Evolutionary conservation across 306 rosid genomes (phyloP), one percentile per base, ranked within the genome.

Genomic region (Betula pendula): DNA sequence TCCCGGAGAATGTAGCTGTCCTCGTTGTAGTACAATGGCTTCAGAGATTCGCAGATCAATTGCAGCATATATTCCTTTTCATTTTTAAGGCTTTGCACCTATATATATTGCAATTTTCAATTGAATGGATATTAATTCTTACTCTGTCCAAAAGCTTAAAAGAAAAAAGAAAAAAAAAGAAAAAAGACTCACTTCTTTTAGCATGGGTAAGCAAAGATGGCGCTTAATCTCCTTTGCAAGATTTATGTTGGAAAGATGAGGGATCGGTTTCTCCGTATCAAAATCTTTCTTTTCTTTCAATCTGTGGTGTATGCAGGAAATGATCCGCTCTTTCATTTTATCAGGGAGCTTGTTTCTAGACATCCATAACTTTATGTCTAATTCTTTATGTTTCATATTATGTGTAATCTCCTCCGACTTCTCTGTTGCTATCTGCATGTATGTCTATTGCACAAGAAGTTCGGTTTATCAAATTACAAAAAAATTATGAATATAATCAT

Each of bases 11-110:
- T 60, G 67, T 40, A 78, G 66, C 79, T 76, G 29, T 79, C 76
- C 60, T 83, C 79, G 0, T 83, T 81, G 72, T 79, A 81, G 1
- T 83, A 84, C 43, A 83, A 80, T 11, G 86, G 88, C 56, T 85
- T 88, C 11, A 88, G 84, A 53, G 79, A 62, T 49, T 83, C 85
- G 35, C 89, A 85, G 77, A 88, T 77, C 19, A n/a, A 51, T 49
- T 6, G 8, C n/a, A 15, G 6, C 2, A 51, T 31, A 50, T 20
- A 22, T n/a, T 53, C 42, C 15, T 25, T 19, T 2, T 43, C 22
- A 8, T 29, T 48, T 3, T 42, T 12, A 44, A 74, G 70, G 20
- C 17, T 29, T 51, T n/a, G 11, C 24, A 51, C 58, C 58, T 51
- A 51, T 10, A 51, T 51, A 1, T 1, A 29, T 29, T 29, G 33